These are phyloP conservation scores for Helianthus annuus DNA, from an alignment of 129 eudicot species.

Conservation along the genomic window DNA sequence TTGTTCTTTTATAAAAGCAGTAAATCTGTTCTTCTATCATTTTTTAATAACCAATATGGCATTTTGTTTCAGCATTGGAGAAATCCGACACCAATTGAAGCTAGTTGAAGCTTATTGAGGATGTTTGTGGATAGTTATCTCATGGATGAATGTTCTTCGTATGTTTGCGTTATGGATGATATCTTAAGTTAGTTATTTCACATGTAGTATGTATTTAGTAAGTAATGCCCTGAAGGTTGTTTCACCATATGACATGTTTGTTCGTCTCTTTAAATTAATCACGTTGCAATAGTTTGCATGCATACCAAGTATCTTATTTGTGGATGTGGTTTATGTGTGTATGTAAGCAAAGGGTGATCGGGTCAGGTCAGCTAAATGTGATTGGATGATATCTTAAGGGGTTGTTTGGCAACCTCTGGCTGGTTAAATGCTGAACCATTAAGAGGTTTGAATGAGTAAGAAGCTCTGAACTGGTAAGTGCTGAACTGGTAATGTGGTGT, in stretches of 20 bases:
- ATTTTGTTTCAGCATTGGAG: constrained; percentile 70
- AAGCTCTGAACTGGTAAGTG: no score
- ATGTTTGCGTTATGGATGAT: not conserved
- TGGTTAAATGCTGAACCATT: no score
- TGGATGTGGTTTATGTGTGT: not conserved
- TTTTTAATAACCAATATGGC: constrained; percentile 2
- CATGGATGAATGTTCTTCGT: no score
- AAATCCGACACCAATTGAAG: constrained; percentile 80
- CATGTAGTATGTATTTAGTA: not conserved
- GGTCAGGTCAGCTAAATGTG: no score
- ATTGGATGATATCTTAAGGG: no score
- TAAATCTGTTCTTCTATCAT: not conserved
- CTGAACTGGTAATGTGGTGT: no score
- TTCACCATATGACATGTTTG: constrained; percentile 37
- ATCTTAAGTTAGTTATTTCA: not conserved
- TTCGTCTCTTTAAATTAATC: not conserved
- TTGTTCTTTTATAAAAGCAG: not conserved
- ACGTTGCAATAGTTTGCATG: constrained; percentile 8
- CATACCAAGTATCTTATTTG: not conserved
- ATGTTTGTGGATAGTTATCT: not conserved
- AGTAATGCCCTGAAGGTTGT: not conserved
- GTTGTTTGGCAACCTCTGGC: no score
- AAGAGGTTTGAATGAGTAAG: no score
- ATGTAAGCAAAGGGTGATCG: no score
- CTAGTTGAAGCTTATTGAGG: not conserved